A percentile compares a stretch with the other conserved stretches of the same genome.
Conservation (phyloP, 1,284 basidiomycete genomes). For the Peniophora sp. region DNA sequence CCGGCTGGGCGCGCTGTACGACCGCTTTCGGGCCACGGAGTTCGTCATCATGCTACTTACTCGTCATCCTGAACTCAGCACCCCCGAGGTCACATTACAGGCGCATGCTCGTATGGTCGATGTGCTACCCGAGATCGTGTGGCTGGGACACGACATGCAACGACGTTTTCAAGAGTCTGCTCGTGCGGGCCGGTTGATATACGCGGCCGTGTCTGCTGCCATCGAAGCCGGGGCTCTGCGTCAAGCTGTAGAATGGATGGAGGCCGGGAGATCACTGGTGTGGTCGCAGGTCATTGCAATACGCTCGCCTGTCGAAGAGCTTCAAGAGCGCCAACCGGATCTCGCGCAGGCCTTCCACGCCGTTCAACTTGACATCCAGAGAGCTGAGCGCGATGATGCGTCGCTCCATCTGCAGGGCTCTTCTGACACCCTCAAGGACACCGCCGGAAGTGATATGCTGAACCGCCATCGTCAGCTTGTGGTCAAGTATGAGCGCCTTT, state of each 20-base stretch:
- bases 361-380: too few relatives aligned
- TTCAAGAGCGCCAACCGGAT: not conserved
- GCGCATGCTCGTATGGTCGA: not conserved
- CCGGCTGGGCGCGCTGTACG: not conserved
- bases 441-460: not conserved
- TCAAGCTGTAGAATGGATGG: not conserved
- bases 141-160: too few relatives aligned
- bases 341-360: not conserved
- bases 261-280: not conserved
- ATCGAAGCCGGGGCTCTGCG: too few relatives aligned
- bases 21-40: not conserved
- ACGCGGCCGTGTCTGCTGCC: too few relatives aligned
- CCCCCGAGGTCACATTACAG: not conserved
- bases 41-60: not conserved
- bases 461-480: not conserved
- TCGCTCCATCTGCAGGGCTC: not conserved
- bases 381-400: not conserved
- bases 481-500: not conserved
- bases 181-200: not conserved
- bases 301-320: not conserved
- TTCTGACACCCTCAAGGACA: too few relatives aligned
- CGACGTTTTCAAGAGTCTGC: too few relatives aligned
- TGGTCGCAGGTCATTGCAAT: not conserved
- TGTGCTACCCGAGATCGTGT: not conserved
- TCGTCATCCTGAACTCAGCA: not conserved